Conservation (phyloP, 768 basidiomycete genomes). For the Tubosaeta sp. region DNA sequence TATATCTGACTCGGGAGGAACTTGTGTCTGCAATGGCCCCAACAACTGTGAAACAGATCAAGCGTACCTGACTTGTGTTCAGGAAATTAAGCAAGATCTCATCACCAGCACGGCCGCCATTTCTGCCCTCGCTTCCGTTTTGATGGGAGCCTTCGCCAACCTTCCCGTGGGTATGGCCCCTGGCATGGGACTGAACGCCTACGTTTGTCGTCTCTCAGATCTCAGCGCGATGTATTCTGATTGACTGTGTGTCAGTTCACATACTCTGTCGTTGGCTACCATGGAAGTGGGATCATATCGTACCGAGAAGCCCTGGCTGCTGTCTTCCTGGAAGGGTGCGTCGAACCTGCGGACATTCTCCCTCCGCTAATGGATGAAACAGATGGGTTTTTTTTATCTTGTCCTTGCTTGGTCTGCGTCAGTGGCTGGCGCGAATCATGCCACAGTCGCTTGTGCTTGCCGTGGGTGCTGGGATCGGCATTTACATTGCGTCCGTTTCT, state of each 20-base stretch:
- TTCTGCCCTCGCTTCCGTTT: conserved; percentile 65
- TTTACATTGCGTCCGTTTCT: conserved; percentile 73
- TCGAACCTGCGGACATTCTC: neutral
- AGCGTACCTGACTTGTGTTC: conserved; percentile 53
- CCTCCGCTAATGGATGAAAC: neutral
- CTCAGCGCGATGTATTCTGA: neutral
- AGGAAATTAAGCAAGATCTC: conserved; percentile 66
- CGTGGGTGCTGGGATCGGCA: conserved; percentile 81
- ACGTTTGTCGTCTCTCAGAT: conserved; percentile 42
- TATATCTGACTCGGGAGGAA: conserved; percentile 70
- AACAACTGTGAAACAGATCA: conserved; percentile 53
- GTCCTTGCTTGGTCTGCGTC: conserved; percentile 78
- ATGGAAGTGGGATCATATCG: conserved; percentile 63
- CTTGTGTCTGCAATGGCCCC: conserved; percentile 65
- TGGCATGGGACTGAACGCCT: conserved; percentile 79
- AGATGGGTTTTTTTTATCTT: conserved; percentile 82
- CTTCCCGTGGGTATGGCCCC: conserved; percentile 89
- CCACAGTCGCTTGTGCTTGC: conserved; percentile 82
- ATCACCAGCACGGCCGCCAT: conserved; percentile 82
- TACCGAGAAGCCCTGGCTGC: conserved; percentile 81
- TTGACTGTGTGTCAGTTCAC: conserved; percentile 52
- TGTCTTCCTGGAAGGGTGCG: conserved; percentile 83
- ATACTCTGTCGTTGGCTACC: conserved; percentile 84
- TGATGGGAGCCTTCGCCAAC: conserved; percentile 84
- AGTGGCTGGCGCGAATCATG: conserved; percentile 87